A percentile compares a stretch with the other conserved stretches of the same genome.
Conservation (phyloP, 2,329 filamentous ascomycete species). For the Aquanectria penicillioides region DNA sequence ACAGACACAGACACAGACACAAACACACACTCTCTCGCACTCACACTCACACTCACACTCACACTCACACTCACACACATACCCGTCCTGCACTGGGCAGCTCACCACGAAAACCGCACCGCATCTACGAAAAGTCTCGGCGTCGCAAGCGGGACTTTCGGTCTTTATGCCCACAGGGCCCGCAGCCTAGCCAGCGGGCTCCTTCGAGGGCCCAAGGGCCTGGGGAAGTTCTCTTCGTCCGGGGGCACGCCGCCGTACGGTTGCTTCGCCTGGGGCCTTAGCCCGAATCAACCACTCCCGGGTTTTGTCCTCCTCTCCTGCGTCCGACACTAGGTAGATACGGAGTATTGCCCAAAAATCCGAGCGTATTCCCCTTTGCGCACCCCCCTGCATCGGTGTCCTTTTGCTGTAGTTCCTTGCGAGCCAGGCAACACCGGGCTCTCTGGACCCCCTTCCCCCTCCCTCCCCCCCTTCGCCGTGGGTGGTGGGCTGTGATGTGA, state of each 20-base stretch:
- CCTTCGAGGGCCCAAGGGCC: too few species aligned
- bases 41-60: too few species aligned
- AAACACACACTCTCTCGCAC: too few species aligned
- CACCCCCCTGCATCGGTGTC: not conserved
- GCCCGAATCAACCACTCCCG: too few species aligned
- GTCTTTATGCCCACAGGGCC: constrained; percentile 33
- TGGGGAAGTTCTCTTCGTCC: too few species aligned
- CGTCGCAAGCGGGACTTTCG: constrained; percentile 31
- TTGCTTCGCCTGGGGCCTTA: too few species aligned
- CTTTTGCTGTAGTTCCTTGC: not conserved
- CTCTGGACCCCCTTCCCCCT: not conserved
- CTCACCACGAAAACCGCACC: not conserved
- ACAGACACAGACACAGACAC: too few species aligned
- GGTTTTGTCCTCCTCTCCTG: constrained; percentile 24
- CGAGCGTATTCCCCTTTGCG: constrained; percentile 17
- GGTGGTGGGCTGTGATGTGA: constrained; percentile 6
- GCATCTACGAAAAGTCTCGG: not conserved
- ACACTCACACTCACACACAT: too few species aligned
- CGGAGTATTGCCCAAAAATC: not conserved
- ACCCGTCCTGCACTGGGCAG: too few species aligned
- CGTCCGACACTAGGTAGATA: constrained; percentile 36
- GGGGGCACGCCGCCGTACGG: too few species aligned
- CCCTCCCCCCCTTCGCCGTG: not conserved
- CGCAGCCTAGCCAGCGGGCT: too few species aligned
- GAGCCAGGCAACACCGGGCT: not conserved